These are phyloP conservation scores for Fusarium verrucosum DNA, from an alignment of 2,329 filamentous ascomycete genomes.

Conservation along the genomic window DNA sequence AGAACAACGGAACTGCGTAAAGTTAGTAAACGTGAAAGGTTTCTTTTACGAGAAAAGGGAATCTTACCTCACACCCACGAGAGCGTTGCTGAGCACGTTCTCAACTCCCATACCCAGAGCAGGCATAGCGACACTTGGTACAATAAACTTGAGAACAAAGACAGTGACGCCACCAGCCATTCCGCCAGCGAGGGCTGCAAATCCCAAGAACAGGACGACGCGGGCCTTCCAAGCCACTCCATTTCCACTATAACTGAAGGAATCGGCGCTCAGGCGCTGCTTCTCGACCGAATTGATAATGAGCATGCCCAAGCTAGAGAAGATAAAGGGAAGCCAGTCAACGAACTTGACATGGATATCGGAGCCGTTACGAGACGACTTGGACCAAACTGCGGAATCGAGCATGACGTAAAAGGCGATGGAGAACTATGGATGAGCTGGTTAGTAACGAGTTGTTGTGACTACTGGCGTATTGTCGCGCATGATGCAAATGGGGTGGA, in stretches of 20 bases:
- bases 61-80: conserved; percentile 68
- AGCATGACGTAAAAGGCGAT: conserved; percentile 75
- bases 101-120: conserved; percentile 71
- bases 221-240: conserved; percentile 75
- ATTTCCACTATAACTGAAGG: conserved; percentile 68
- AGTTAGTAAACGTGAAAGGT: conserved; percentile 23
- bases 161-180: conserved; percentile 76
- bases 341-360: conserved; percentile 70
- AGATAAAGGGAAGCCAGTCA: conserved; percentile 76
- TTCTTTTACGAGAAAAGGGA: neutral
- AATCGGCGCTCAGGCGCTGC: conserved; percentile 69
- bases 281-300: conserved; percentile 78
- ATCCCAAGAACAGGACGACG: conserved; percentile 73
- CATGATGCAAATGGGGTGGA: neutral
- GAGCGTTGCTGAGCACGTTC: conserved; percentile 71
- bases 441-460: conserved; percentile 18
- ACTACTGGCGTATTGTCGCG: neutral
- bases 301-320: conserved; percentile 73
- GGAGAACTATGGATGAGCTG: conserved; percentile 60
- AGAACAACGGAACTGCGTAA: conserved; percentile 66
- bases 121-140: conserved; percentile 66
- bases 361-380: conserved; percentile 67
- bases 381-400: conserved; percentile 73
- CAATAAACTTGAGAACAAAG: conserved; percentile 72
- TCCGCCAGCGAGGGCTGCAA: conserved; percentile 71